Percentiles rank a stretch among this genome's conserved stretches.
phyloP scores from a whole-genome alignment of 1,284 basidiomycete species.

The Ganoderma resinaceum region DNA sequence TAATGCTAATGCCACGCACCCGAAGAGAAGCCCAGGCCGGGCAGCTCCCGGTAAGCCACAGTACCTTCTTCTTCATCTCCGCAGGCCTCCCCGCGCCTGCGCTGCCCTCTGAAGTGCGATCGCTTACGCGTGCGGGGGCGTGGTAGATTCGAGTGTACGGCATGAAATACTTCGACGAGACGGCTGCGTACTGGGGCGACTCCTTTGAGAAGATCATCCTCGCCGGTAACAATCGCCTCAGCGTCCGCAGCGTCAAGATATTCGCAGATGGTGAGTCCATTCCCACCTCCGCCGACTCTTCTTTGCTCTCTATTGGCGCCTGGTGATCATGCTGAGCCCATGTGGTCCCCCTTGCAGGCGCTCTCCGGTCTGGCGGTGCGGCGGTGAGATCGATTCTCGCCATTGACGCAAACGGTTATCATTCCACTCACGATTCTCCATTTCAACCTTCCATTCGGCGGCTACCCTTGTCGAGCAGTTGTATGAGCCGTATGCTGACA shows the following conservation, averaged over 20 bases:
- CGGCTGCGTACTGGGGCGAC: constrained; percentile 81
- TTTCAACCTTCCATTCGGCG: background rate
- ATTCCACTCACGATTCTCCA: constrained; percentile 8
- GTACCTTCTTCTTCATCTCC: background rate
- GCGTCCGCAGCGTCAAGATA: constrained; percentile 85
- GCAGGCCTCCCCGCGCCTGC: constrained; percentile 4
- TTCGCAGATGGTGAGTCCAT: constrained; percentile 77
- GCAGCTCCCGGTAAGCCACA: constrained; percentile 63
- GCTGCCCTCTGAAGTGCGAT: background rate
- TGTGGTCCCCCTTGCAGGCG: constrained; percentile 56
- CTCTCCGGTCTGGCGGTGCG: constrained; percentile 88
- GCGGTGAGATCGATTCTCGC: constrained; percentile 61
- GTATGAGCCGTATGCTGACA: constrained; percentile 83
- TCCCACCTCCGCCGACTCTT: background rate
- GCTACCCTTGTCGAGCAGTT: constrained; percentile 48
- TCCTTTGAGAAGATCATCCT: constrained; percentile 62
- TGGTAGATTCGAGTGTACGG: constrained; percentile 74
- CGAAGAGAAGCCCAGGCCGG: constrained; percentile 64
- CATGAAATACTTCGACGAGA: constrained; percentile 76
- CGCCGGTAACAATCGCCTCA: constrained; percentile 66
- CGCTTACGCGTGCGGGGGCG: background rate
- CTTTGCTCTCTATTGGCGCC: background rate
- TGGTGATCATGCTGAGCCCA: constrained; percentile 12
- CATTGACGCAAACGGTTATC: background rate
- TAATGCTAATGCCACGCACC: background rate